These are phyloP conservation scores for Brettanomyces sp. DNA, from an alignment of 805 yeast species.

Conservation along the genomic window DNA sequence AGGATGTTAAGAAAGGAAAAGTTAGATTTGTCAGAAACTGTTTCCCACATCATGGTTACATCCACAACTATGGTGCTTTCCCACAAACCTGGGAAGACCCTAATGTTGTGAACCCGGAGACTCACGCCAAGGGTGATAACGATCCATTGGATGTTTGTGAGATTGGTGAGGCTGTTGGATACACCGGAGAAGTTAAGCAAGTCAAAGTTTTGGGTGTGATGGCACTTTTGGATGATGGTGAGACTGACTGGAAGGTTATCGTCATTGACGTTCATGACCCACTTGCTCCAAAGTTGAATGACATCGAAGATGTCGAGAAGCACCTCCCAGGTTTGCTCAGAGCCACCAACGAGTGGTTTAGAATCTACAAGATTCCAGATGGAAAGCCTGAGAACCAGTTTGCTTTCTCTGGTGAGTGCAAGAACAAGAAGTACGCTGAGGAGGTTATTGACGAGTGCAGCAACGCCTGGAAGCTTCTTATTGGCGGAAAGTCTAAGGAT, in stretches of 20 bases:
- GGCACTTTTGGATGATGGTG: slow-evolving; percentile 91
- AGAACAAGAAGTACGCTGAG: slow-evolving; percentile 77
- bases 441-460: slow-evolving; percentile 75
- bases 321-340: slow-evolving; percentile 89
- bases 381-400: slow-evolving; percentile 95
- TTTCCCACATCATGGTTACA: slow-evolving; percentile 98
- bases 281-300: slow-evolving; percentile 76
- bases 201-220: slow-evolving; percentile 90
- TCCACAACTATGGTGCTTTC: slow-evolving; percentile 97
- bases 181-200: slow-evolving; percentile 69
- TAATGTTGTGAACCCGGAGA: slow-evolving; percentile 54
- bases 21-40: slow-evolving; percentile 93
- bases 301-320: slow-evolving; percentile 82
- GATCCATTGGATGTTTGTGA: slow-evolving; percentile 85
- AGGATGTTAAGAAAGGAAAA: slow-evolving; percentile 96
- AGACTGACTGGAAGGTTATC: slow-evolving; percentile 86
- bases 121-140: slow-evolving; percentile 66
- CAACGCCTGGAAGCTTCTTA: slow-evolving; percentile 74
- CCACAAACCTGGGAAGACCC: slow-evolving; percentile 91
- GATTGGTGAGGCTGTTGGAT: slow-evolving; percentile 58
- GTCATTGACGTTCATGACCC: slow-evolving; percentile 86
- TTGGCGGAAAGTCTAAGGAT: slow-evolving; percentile 50
- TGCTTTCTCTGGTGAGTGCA: slow-evolving; percentile 93
- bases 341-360: slow-evolving; percentile 96
- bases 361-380: slow-evolving; percentile 95